Evolutionary conservation across 73 alveolate species (phyloP).

Genomic region (Tetrahymena borealis): DNA sequence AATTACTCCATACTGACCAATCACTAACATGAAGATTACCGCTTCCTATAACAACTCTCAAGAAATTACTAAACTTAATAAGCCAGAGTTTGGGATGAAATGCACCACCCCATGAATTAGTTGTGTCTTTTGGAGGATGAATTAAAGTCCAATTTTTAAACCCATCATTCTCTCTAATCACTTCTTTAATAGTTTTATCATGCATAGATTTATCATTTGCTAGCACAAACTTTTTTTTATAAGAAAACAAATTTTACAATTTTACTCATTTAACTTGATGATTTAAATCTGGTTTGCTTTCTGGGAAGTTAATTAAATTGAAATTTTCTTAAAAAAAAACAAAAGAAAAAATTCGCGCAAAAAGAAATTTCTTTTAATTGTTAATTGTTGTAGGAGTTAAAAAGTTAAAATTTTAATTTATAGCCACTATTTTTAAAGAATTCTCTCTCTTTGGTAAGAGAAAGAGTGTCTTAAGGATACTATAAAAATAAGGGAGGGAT

Average conservation of each 20-base stretch:
- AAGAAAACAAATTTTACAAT: neutral
- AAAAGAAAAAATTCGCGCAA: no score
- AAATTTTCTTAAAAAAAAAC: no score
- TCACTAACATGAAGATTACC: constrained; percentile 39
- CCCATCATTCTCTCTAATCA: constrained; percentile 12
- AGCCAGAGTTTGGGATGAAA: constrained; percentile 46
- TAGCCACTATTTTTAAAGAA: neutral
- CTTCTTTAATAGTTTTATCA: neutral
- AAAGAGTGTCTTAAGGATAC: no score
- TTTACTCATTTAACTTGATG: neutral
- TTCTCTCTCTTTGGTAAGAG: no score
- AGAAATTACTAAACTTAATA: constrained; percentile 17
- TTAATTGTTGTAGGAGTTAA: neutral
- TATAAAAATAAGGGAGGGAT: no score
- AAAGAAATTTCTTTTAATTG: neutral
- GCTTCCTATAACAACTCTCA: constrained; percentile 39
- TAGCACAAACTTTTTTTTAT: neutral
- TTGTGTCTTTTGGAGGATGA: constrained; percentile 12
- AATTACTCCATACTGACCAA: constrained; percentile 43
- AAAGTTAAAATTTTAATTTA: neutral
- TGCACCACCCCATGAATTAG: constrained; percentile 29
- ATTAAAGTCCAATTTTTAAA: constrained; percentile 30
- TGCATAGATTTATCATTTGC: neutral
- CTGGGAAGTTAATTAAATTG: no score
- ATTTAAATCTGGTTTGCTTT: no score